phyloP scores from a whole-genome alignment of 2,329 filamentous ascomycete species.

The Xylaria sp. region DNA sequence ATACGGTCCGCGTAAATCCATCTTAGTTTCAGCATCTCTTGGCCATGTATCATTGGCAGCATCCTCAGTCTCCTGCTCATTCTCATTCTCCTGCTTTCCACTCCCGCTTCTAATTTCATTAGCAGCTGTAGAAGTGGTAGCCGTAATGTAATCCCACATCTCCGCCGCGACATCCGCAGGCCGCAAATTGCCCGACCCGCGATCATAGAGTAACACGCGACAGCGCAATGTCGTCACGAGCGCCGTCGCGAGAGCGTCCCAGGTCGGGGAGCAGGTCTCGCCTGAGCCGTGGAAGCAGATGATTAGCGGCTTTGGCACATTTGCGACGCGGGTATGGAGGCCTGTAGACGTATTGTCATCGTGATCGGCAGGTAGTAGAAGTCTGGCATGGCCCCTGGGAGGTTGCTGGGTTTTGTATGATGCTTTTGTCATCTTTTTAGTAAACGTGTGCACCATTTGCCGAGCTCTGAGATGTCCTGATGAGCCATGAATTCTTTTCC shows the following conservation, averaged over 20 bases:
- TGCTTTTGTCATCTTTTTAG: neutral
- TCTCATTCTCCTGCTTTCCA: neutral
- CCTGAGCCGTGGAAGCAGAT: conserved; percentile 50
- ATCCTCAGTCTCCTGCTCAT: neutral
- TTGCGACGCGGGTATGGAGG: neutral
- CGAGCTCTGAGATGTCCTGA: neutral
- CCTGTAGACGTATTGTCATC: neutral
- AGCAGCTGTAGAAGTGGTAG: neutral
- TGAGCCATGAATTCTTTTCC: neutral
- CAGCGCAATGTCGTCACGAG: conserved; percentile 33
- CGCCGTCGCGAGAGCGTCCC: conserved; percentile 41
- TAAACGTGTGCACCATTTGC: neutral
- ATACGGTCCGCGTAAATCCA: conserved; percentile 38
- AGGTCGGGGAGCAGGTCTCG: conserved; percentile 44
- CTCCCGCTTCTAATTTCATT: too few species aligned
- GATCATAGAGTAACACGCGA: conserved; percentile 44
- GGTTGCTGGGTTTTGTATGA: neutral
- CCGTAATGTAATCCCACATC: conserved; percentile 37
- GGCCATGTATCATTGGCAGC: neutral
- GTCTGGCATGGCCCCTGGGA: neutral
- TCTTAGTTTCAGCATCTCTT: neutral
- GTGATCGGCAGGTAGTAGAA: conserved; percentile 8
- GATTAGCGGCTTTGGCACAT: conserved; percentile 38
- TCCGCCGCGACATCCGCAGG: conserved; percentile 36
- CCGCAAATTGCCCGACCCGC: conserved; percentile 35